Evolutionary conservation across 2,329 filamentous ascomycete species (phyloP).

Genomic region (Diplodia seriata): DNA sequence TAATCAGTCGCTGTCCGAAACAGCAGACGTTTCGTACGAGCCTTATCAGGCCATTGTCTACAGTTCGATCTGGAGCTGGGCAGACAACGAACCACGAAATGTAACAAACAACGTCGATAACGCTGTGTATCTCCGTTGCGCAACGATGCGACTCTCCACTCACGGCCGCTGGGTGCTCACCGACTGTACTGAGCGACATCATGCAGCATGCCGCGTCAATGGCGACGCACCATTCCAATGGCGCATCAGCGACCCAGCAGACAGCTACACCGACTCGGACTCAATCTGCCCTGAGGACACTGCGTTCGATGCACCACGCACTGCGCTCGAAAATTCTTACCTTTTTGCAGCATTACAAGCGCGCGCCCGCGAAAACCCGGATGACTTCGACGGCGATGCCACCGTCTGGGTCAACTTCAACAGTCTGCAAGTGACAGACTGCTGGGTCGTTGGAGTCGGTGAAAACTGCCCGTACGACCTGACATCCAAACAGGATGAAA

Average conservation of each 20-base stretch:
- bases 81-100: conserved; percentile 61
- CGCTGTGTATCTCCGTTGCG: conserved; percentile 58
- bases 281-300: conserved; percentile 57
- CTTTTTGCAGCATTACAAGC: conserved; percentile 45
- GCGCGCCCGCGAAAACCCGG: conserved; percentile 38
- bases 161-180: conserved; percentile 64
- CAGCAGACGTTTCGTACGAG: conserved; percentile 56
- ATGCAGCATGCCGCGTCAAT: conserved; percentile 63
- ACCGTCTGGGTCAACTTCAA: conserved; percentile 67
- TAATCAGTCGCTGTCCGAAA: conserved; percentile 59
- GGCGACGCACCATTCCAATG: conserved; percentile 62
- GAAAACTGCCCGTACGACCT: conserved; percentile 65
- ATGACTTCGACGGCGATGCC: conserved; percentile 37
- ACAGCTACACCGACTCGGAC: conserved; percentile 54
- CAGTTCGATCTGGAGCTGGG: conserved; percentile 67
- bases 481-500: conserved; percentile 52
- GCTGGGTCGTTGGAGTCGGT: conserved; percentile 67
- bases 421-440: conserved; percentile 61
- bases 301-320: conserved; percentile 65
- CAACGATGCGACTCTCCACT: conserved; percentile 55
- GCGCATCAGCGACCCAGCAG: conserved; percentile 55
- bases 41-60: conserved; percentile 61
- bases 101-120: conserved; percentile 44
- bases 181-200: conserved; percentile 61
- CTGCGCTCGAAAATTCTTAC: conserved; percentile 68